These are phyloP conservation scores for Bryopsis sp. DNA, from an alignment of 139 green algal genomes.

Conservation along the genomic window DNA sequence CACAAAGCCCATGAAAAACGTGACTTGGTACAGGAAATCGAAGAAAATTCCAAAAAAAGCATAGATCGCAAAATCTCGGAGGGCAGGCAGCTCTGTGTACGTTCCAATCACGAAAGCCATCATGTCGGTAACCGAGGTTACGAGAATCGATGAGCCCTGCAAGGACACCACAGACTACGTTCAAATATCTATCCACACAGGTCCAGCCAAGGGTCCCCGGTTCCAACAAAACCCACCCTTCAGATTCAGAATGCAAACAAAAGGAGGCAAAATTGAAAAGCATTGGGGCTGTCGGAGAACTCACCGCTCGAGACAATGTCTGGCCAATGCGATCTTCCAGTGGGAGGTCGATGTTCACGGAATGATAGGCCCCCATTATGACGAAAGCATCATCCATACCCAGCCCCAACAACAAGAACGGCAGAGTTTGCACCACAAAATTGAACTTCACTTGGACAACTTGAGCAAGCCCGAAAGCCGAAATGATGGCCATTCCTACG, in stretches of 20 bases:
- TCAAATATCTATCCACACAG: too few species aligned
- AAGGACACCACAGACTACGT: slow-evolving; percentile 22
- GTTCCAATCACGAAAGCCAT: slow-evolving; percentile 42
- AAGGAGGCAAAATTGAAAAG: too few species aligned
- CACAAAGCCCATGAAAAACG: slow-evolving; percentile 36
- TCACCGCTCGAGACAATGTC: slow-evolving; percentile 1
- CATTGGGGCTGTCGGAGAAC: too few species aligned
- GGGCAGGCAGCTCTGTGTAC: slow-evolving; percentile 37
- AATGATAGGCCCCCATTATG: slow-evolving; percentile 34
- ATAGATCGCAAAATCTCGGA: slow-evolving; percentile 40
- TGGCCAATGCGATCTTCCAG: slow-evolving; percentile 17
- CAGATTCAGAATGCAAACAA: too few species aligned
- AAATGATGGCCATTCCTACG: slow-evolving; percentile 9
- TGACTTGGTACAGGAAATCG: slow-evolving; percentile 39
- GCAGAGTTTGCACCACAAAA: slow-evolving; percentile 24
- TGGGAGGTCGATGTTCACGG: slow-evolving; percentile 18
- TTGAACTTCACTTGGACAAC: slow-evolving; percentile 31
- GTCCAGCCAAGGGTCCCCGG: too few species aligned
- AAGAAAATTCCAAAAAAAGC: slow-evolving; percentile 35
- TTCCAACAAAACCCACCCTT: too few species aligned
- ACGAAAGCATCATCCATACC: slow-evolving; percentile 50
- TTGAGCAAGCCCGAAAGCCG: slow-evolving; percentile 7
- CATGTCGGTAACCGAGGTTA: slow-evolving; percentile 39
- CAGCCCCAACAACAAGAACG: slow-evolving; percentile 47
- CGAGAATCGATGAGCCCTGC: slow-evolving; percentile 35